Base-by-base conservation (phyloP, 2,329 filamentous ascomycete genomes). In the Penicillium palitans region DNA sequence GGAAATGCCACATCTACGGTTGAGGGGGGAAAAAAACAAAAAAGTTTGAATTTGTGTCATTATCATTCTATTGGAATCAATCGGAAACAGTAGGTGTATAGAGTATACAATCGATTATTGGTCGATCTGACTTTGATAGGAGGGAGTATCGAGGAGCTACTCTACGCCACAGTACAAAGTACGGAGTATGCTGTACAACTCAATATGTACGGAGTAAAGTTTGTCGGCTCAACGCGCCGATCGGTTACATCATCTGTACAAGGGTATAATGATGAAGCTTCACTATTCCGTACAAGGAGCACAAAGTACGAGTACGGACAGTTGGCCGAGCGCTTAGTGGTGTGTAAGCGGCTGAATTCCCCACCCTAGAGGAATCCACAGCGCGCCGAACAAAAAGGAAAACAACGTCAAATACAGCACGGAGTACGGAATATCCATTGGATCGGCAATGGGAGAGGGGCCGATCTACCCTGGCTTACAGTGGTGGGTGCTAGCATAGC, bases 341-440 rank as follows among this genome's bases (percentile, higher is more conserved):
- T 27, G 39, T 15, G 19, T 42, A 50, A 53, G 48, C 41, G 59
- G 59, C 44, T 56, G 48, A 46, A 35, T 53, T 56, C 45, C 52
- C 54, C 57, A 39, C 48, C 10, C 19, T 49, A 2, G 21, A 12
- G 4, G 15, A 25, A 33, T 17, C 29, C 19, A 33, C 25, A 13
- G 5, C n/a, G 17, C 10, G 17, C 10, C 12, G 6, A 25, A 12
- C 4, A n/a, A 35, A 17, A 6, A 24, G 29, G 31, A 17, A 3
- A 37, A n/a, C 3, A 48, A 13, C 33, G 4, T 5, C 12, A 13
- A 10, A 13, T 13, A 27, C 25, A 25, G 25, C 15, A 33, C 5
- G 35, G 3, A 4, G 12, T 15, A 17, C 9, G 33, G 33, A 33
- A 13, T 33, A 6, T 17, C 33, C 33, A n/a, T 45, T 7, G 12